phyloP scores from a whole-genome alignment of 2,329 filamentous ascomycete genomes.

The Fusarium temperatum region DNA sequence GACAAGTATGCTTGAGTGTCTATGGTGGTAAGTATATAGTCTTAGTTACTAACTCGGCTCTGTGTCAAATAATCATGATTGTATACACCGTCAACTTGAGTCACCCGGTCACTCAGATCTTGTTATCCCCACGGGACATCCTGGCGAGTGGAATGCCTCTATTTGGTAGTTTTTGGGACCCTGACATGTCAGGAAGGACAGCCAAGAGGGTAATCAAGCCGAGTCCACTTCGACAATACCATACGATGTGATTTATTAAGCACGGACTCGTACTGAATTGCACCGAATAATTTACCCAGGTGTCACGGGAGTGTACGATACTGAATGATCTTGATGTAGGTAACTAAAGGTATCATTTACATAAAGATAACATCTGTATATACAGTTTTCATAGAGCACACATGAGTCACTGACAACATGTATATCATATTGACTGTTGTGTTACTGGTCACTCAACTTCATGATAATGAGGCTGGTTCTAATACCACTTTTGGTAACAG shows the following conservation, averaged over 20 bases:
- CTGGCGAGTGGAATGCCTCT: conserved; percentile 23
- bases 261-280: background rate
- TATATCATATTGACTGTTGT: background rate
- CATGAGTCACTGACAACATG: background rate
- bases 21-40: background rate
- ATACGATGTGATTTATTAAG: background rate
- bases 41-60: background rate
- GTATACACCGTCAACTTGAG: background rate
- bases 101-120: conserved; percentile 15
- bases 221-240: background rate
- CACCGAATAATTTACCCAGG: conserved; percentile 32
- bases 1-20: background rate
- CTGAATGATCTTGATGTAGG: background rate
- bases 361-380: background rate
- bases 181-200: background rate
- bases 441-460: background rate
- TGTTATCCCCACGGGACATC: background rate
- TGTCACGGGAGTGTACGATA: background rate
- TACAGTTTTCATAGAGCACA: background rate
- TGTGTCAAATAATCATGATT: background rate
- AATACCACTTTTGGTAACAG: background rate
- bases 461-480: background rate
- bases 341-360: background rate
- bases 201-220: background rate
- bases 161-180: conserved; percentile 1